Evolutionary conservation across 768 basidiomycete species (phyloP).

Genomic region (Erythrobasidium yunnanense): DNA sequence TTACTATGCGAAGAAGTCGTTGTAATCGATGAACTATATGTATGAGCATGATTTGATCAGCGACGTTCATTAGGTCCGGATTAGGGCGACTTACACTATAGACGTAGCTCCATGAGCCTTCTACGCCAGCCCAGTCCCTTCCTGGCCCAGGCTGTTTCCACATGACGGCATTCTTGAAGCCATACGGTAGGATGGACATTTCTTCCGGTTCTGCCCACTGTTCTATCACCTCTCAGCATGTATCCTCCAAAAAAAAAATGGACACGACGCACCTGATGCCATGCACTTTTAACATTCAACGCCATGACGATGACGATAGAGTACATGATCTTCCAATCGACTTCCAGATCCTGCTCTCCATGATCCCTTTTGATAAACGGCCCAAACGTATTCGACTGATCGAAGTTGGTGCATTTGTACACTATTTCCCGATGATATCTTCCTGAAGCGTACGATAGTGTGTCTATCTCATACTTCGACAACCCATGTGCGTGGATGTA

Average conservation of each 20-base stretch:
- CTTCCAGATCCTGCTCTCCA: neutral
- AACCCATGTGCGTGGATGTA: neutral
- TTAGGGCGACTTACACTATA: neutral
- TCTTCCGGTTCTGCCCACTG: conserved; percentile 17
- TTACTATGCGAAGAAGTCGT: conserved; percentile 24
- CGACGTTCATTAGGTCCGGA: too few relatives aligned
- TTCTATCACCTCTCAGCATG: neutral
- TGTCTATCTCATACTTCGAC: neutral
- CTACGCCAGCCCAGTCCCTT: conserved; percentile 18
- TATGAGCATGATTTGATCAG: too few relatives aligned
- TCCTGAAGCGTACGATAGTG: neutral
- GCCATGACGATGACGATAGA: conserved; percentile 14
- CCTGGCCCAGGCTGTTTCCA: conserved; percentile 17
- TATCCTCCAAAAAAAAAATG: neutral
- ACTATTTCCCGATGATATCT: neutral
- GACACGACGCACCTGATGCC: conserved; percentile 4
- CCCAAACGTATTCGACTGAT: neutral
- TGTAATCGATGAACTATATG: conserved; percentile 25
- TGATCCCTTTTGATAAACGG: neutral
- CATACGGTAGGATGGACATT: conserved; percentile 6
- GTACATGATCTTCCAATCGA: conserved; percentile 10
- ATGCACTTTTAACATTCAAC: conserved; percentile 13
- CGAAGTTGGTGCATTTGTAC: conserved; percentile 1
- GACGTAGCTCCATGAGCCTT: conserved; percentile 1
- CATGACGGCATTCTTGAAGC: conserved; percentile 16